Conservation (phyloP, 75 land plant genomes). For the Larix kaempferi region DNA sequence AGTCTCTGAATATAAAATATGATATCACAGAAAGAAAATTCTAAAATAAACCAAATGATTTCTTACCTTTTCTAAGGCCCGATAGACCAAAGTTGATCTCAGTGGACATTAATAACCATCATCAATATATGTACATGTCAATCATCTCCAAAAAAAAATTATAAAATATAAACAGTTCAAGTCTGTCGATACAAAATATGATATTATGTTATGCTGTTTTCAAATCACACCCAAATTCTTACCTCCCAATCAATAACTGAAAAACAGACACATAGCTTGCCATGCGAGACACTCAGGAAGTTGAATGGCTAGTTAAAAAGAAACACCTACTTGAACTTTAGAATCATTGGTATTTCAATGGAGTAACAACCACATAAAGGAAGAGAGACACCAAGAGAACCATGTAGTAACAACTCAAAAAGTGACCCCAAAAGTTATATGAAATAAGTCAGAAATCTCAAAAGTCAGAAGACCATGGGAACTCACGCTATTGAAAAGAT, state of each 20-base stretch:
- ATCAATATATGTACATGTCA: neutral
- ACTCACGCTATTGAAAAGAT: neutral
- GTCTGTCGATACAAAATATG: neutral
- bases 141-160: conserved; percentile 4
- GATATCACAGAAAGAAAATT: too few species aligned
- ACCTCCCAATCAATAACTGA: too few species aligned
- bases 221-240: neutral
- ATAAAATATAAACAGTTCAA: too few species aligned
- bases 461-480: neutral
- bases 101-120: too few species aligned
- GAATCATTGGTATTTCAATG: too few species aligned
- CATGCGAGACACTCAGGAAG: neutral
- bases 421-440: neutral
- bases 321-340: neutral
- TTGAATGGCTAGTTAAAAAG: neutral
- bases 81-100: too few species aligned
- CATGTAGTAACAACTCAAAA: neutral
- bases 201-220: neutral
- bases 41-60: too few species aligned
- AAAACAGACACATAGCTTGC: neutral
- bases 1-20: neutral
- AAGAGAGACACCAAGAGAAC: too few species aligned
- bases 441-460: neutral
- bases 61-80: too few species aligned
- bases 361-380: too few species aligned